Conservation (phyloP, 345 rosid genomes). For the Populus deltoides region DNA sequence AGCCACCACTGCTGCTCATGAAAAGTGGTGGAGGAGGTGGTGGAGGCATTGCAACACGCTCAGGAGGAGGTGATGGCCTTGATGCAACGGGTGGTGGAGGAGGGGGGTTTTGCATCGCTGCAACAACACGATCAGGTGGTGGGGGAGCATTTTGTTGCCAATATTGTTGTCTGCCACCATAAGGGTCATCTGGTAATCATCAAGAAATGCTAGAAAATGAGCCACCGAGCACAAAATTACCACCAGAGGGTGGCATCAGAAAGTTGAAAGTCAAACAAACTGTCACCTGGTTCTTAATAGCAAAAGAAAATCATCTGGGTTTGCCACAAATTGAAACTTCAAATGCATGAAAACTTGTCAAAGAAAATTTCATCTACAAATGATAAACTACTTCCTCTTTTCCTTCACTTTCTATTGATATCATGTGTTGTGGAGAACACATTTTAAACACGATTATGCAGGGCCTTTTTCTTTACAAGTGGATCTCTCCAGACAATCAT, state of each 20-base stretch:
- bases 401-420: too few relatives aligned
- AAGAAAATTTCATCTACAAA: too few relatives aligned
- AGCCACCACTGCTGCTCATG: slow-evolving; percentile 61
- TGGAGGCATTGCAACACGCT: slow-evolving; percentile 14
- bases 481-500: slow-evolving; percentile 5
- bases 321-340: background rate
- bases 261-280: background rate
- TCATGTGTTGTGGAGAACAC: too few relatives aligned
- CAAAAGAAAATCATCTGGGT: background rate
- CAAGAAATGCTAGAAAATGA: slow-evolving; percentile 10
- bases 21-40: slow-evolving; percentile 25
- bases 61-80: slow-evolving; percentile 14
- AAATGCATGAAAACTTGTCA: background rate
- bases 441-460: too few relatives aligned
- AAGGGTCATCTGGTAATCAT: slow-evolving; percentile 39
- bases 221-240: background rate
- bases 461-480: background rate
- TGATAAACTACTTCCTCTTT: too few relatives aligned
- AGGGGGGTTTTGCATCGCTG: slow-evolving; percentile 6
- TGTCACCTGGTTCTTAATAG: background rate
- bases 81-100: slow-evolving; percentile 29
- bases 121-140: slow-evolving; percentile 35
- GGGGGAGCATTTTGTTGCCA: slow-evolving; percentile 62
- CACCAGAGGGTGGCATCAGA: background rate
- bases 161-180: slow-evolving; percentile 47